phyloP scores from a whole-genome alignment of 2,329 filamentous ascomycete species.

The Pezicula rhizophila region DNA sequence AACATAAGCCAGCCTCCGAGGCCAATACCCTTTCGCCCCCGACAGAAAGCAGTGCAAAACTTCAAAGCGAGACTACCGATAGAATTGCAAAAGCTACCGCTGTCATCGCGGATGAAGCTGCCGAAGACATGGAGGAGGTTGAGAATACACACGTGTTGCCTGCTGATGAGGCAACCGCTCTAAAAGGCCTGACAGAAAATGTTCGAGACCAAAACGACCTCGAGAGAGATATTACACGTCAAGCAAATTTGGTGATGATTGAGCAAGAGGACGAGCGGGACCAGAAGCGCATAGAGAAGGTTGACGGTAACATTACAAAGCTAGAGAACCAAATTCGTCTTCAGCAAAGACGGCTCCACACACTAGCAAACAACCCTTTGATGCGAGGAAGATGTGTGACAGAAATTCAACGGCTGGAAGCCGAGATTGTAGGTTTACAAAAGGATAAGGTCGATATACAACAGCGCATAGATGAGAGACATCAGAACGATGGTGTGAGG shows the following conservation, averaged over 20 bases:
- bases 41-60: conserved; percentile 5
- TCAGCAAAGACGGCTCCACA: conserved; percentile 48
- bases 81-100: conserved; percentile 20
- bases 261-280: conserved; percentile 60
- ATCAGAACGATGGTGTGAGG: conserved; percentile 43
- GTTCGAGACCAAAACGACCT: conserved; percentile 85
- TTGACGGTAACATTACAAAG: conserved; percentile 47
- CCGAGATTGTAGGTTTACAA: conserved; percentile 41
- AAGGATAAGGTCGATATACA: conserved; percentile 77
- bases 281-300: conserved; percentile 54
- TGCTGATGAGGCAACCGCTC: conserved; percentile 26
- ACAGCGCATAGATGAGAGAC: conserved; percentile 70
- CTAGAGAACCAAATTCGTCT: conserved; percentile 60
- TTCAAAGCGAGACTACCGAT: conserved; percentile 12
- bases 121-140: conserved; percentile 8
- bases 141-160: conserved; percentile 3
- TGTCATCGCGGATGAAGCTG: conserved; percentile 13
- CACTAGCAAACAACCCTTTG: conserved; percentile 44
- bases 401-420: conserved; percentile 24
- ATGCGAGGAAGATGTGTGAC: conserved; percentile 37
- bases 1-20: neutral
- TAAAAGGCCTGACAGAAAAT: conserved; percentile 58
- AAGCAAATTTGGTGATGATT: conserved; percentile 53
- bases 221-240: conserved; percentile 72
- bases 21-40: conserved; percentile 3